Evolutionary conservation across 768 basidiomycete species (phyloP), one percentile per base, ranked within the genome.

Genomic region (Mycena venus): DNA sequence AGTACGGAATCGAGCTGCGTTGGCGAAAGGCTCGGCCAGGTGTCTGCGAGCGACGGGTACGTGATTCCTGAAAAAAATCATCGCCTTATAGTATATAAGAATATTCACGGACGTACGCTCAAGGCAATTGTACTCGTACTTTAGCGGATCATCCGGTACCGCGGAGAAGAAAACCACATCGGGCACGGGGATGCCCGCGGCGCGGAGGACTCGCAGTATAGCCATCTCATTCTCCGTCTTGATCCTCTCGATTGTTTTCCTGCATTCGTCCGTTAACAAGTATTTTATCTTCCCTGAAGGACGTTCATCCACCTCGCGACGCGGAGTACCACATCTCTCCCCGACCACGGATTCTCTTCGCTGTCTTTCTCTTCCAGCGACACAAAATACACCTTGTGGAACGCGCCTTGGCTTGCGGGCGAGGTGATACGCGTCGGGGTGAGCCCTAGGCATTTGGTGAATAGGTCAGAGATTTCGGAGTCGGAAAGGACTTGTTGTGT

Each of bases 371-470:
- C 31, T 11, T 29, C 49, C 6, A 76, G 64, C 9, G 61, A 59
- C n/a, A 76, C 53, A 42, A 76, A 73, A 51, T 76, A 76, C n/a
- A 76, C 75, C 19, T 73, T 76, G 64, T 76, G 75, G 25, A 76
- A 76, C 14, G 25, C 5, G 49, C 75, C 75, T 51, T 76, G 72
- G 38, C 56, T 69, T 40, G 23, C 36, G 15, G 75, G 40, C 7
- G 31, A 17, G 2, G 55, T 63, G 47, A 73, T 76, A 3, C 51
- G 55, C 2, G 61, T 72, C 12, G 70, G 74, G n/a, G 25, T 7
- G 1, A 75, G 61, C 21, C 70, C 70, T 9, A 75, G 51, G 25
- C 27, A 58, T 4, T 70, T 51, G 10, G n/a, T 56, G 72, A 73
- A 73, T 1, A 76, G 51, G 23, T 31, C 32, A 14, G 72, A 73